These are phyloP conservation scores for Ustilago loliicola DNA, from an alignment of 1,284 basidiomycete species.

Conservation along the genomic window DNA sequence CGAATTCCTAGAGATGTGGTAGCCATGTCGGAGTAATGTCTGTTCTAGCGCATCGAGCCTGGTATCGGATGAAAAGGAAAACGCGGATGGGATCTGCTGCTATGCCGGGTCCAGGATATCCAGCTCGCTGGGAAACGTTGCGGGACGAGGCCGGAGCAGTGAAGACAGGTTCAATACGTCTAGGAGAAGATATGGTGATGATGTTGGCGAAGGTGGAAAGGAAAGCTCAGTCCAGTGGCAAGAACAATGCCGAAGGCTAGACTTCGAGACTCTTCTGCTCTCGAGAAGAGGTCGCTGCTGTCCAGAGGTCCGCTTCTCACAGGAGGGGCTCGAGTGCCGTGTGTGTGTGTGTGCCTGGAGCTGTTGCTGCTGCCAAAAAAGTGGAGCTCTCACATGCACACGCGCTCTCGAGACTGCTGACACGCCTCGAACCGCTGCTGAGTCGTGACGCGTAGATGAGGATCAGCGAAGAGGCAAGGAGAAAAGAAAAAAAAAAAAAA, in stretches of 20 bases:
- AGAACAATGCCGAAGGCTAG: neutral
- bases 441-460: constrained; percentile 36
- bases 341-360: neutral
- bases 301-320: neutral
- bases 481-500: neutral
- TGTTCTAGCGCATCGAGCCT: neutral
- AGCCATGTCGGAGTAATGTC: constrained; percentile 11
- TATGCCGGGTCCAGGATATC: neutral
- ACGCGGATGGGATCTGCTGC: neutral
- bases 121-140: neutral
- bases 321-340: neutral
- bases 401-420: neutral
- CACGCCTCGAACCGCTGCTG: constrained; percentile 1
- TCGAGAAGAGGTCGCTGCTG: neutral
- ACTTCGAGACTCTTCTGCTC: neutral
- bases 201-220: neutral
- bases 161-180: neutral
- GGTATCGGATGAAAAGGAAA: neutral
- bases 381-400: neutral
- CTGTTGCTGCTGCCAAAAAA: constrained; percentile 1
- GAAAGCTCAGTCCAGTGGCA: neutral
- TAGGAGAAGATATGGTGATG: neutral
- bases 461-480: neutral
- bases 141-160: neutral
- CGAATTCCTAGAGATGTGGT: neutral